These are phyloP conservation scores for Coemansia sp. DNA, from an alignment of 192 early-diverging fungal species.

Conservation along the genomic window DNA sequence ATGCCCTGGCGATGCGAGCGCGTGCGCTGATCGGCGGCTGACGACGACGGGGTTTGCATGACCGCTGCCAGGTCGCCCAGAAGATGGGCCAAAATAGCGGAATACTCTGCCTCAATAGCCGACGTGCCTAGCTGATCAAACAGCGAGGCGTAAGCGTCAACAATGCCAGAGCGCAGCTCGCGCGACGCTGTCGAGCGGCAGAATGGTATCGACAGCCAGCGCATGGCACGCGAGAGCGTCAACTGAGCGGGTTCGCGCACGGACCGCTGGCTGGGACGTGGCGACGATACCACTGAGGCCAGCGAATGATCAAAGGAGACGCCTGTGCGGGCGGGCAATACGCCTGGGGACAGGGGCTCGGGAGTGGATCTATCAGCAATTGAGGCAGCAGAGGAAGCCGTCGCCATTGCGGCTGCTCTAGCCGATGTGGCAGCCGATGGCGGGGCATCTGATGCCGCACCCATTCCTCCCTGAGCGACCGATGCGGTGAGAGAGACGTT, in stretches of 20 bases:
- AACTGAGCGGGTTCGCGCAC: too few relatives aligned
- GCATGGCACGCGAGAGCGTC: constrained; percentile 68
- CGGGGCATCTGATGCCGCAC: neutral
- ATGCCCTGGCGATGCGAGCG: constrained; percentile 1
- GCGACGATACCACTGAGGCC: constrained; percentile 1
- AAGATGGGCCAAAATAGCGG: constrained; percentile 62
- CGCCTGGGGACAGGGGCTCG: neutral
- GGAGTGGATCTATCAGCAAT: too few relatives aligned
- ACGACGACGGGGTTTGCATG: constrained; percentile 49
- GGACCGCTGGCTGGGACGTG: too few relatives aligned
- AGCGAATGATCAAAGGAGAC: neutral
- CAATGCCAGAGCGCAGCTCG: constrained; percentile 71
- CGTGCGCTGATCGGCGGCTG: constrained; percentile 46
- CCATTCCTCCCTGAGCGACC: neutral
- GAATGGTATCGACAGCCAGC: constrained; percentile 61
- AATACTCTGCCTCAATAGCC: constrained; percentile 74
- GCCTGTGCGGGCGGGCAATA: neutral
- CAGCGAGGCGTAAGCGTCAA: constrained; percentile 74
- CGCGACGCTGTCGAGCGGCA: constrained; percentile 57
- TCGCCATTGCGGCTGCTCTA: too few relatives aligned
- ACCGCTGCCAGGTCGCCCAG: constrained; percentile 56
- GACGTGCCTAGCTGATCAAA: constrained; percentile 66
- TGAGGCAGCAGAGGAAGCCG: neutral
- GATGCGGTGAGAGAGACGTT: neutral
- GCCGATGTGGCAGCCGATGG: neutral